Conservation (phyloP, 2,329 filamentous ascomycete species). For the Berkeleyomyces rouxiae region DNA sequence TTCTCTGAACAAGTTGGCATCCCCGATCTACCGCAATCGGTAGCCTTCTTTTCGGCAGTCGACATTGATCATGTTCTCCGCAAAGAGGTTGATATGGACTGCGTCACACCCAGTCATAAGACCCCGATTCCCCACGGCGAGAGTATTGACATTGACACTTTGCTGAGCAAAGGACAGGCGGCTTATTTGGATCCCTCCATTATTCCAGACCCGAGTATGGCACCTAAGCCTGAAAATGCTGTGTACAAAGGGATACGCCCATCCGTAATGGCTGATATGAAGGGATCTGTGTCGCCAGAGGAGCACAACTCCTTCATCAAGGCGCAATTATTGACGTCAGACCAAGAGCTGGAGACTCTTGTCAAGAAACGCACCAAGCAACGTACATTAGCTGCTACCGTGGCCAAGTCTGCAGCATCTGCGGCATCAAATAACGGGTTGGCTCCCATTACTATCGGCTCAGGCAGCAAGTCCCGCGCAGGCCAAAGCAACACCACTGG, state of each 20-base stretch:
- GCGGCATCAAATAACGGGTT: background rate
- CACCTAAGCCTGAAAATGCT: conserved; percentile 46
- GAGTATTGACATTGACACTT: conserved; percentile 62
- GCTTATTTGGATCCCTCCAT: conserved; percentile 54
- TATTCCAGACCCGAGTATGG: conserved; percentile 31
- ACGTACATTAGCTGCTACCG: background rate
- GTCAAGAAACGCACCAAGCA: conserved; percentile 33
- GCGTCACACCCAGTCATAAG: conserved; percentile 74
- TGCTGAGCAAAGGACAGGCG: conserved; percentile 54
- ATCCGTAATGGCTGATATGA: conserved; percentile 62
- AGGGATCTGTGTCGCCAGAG: conserved; percentile 22
- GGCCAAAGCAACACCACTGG: background rate
- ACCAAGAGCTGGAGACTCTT: conserved; percentile 58
- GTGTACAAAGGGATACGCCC: conserved; percentile 47
- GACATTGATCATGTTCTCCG: conserved; percentile 92
- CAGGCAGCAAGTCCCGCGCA: conserved; percentile 22
- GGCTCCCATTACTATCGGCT: conserved; percentile 15
- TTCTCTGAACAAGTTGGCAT: conserved; percentile 96
- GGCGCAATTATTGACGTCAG: conserved; percentile 65
- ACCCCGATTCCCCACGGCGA: conserved; percentile 69
- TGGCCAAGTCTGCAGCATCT: background rate
- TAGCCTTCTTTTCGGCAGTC: conserved; percentile 88
- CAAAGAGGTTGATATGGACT: conserved; percentile 97
- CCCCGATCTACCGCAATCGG: conserved; percentile 80
- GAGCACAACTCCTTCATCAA: conserved; percentile 49